Percentiles rank a stretch among this genome's conserved stretches.
Conservation (phyloP, 352 stramenopile species). For the Pythium folliculosum region DNA sequence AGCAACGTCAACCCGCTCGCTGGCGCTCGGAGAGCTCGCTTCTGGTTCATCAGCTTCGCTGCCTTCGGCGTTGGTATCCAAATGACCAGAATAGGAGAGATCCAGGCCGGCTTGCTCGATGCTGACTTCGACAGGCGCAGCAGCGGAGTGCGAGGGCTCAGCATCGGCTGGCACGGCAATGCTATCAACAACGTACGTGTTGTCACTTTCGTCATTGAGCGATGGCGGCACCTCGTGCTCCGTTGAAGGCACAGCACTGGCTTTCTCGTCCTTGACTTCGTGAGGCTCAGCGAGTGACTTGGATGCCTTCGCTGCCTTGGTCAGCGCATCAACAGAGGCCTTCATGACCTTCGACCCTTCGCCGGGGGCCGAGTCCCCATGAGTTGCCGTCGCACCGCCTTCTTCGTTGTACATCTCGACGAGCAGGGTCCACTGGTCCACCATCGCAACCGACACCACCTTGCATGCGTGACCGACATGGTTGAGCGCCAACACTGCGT, state of each 20-base stretch:
- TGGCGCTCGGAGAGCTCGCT: neutral
- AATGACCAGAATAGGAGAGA: conserved; percentile 1
- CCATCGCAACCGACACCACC: neutral
- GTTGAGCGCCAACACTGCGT: neutral
- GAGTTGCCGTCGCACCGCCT: neutral
- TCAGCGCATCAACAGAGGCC: conserved; percentile 22
- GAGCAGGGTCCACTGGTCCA: conserved; percentile 11
- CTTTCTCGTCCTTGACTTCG: neutral
- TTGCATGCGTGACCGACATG: neutral
- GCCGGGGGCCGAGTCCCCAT: neutral
- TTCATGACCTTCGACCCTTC: neutral
- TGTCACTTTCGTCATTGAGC: neutral
- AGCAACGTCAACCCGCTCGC: neutral
- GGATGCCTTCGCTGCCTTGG: conserved; percentile 38
- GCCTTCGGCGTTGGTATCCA: neutral
- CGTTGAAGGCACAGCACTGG: neutral
- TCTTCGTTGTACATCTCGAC: conserved; percentile 29
- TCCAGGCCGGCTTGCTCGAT: conserved; percentile 14
- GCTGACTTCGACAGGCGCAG: conserved; percentile 11
- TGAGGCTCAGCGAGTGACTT: conserved; percentile 30
- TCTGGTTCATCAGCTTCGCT: neutral
- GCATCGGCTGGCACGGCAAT: neutral
- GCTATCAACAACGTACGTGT: neutral
- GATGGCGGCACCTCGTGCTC: neutral
- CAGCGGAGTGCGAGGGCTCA: neutral